These are phyloP conservation scores for Shiraia bambusicola DNA, from an alignment of 2,329 filamentous ascomycete genomes.

Conservation along the genomic window DNA sequence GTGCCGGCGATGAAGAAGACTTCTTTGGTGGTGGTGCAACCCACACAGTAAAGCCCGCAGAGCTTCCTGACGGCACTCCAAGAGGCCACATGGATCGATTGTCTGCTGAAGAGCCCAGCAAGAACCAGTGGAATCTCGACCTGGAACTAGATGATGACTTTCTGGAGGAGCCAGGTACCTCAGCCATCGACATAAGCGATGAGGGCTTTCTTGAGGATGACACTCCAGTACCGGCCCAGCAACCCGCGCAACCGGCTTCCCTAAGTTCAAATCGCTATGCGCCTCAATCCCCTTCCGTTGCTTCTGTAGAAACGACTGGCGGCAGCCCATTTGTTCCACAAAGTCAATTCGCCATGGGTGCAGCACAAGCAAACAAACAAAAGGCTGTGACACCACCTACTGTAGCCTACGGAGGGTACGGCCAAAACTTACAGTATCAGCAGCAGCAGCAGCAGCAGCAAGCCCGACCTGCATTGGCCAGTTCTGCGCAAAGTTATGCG, in stretches of 20 bases:
- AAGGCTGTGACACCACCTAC: slow-evolving; percentile 18
- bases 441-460: slow-evolving; percentile 37
- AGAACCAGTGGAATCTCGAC: slow-evolving; percentile 80
- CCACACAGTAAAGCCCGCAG: slow-evolving; percentile 19
- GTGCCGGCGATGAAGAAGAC: slow-evolving; percentile 36
- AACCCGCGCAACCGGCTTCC: slow-evolving; percentile 22
- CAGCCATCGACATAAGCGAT: slow-evolving; percentile 71
- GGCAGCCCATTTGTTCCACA: slow-evolving; percentile 54
- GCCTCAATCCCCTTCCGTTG: slow-evolving; percentile 33
- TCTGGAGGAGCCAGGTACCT: slow-evolving; percentile 55
- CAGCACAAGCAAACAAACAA: slow-evolving; percentile 15
- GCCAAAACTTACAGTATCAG: slow-evolving; percentile 27
- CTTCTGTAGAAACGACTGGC: slow-evolving; percentile 18
- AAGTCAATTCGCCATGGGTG: slow-evolving; percentile 49
- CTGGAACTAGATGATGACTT: slow-evolving; percentile 78
- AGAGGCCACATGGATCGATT: slow-evolving; percentile 23
- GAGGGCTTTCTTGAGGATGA: slow-evolving; percentile 81
- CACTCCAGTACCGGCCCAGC: slow-evolving; percentile 43
- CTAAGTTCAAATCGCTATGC: slow-evolving; percentile 36
- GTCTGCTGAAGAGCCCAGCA: slow-evolving; percentile 37
- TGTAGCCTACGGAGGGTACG: slow-evolving; percentile 34
- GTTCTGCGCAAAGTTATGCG: slow-evolving; percentile 72
- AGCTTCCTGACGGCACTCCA: slow-evolving; percentile 17
- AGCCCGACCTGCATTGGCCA: slow-evolving; percentile 54
- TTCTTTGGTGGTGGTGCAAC: slow-evolving; percentile 24